Evolutionary conservation across 1,139 yeast species (phyloP), one percentile per base, ranked within the genome.

Genomic region (Ashbya aceris): DNA sequence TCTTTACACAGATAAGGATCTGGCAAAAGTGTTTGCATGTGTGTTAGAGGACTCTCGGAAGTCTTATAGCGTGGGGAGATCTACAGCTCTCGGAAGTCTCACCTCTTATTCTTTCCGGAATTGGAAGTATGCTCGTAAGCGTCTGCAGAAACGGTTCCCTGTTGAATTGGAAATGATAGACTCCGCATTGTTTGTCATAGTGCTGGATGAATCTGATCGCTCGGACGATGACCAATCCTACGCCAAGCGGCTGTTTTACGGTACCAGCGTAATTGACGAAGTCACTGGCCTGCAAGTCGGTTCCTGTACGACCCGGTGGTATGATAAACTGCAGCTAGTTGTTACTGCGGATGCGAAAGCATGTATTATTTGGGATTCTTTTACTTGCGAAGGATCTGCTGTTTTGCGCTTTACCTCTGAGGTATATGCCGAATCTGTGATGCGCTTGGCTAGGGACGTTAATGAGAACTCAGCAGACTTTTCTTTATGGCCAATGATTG

Each of bases 361-460:
- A 1, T 87, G 87, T 10, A 75, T 83, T 26, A 79, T 80, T 30
- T 83, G 89, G 84, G 78, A 74, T 45, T 78, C 84, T 2, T 75
- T 83, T 33, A 74, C 82, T n/a, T 79, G 82, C 73, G 91, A 83
- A 60, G 82, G 85, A 39, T 82, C 89, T 2, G 79, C 83, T 0
- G 83, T 81, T 10, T 64, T 83, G 48, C 66, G 93, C 45, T 83
- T 80, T 53, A 76, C 82, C 32, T 75, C 85, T 52, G 93, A 83
- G 55, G 76, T 79, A 30, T 83, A 79, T 56, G 79, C 91, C 0
- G 93, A 83, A 55, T 77, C 82, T 36, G 77, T 82, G 14, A 64
- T 83, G 46, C 74, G 85, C 58, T 67, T 83, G 45, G 89, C 89
- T 4, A 73, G 78, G 51, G 77, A 77, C 51, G 79, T 79, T 52